Base-by-base conservation (phyloP, 2,329 filamentous ascomycete genomes). In the Cytospora schulzeri region DNA sequence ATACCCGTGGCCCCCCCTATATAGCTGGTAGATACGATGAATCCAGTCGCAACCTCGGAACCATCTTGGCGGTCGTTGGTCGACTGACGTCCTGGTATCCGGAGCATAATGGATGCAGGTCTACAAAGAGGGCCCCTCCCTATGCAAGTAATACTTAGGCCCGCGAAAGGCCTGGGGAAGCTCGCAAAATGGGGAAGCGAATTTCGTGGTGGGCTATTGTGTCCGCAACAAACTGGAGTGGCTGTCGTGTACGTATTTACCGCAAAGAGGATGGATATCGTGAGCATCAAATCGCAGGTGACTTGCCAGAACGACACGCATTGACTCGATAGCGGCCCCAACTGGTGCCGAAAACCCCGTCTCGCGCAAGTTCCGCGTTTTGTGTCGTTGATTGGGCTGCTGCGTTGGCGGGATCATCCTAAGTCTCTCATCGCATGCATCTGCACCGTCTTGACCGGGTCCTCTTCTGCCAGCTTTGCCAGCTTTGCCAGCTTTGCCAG, bases 331-430 rank as follows among this genome's bases (percentile, higher is more conserved):
- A 50, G 55, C 59, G 59, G 52, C 55, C 45, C 60, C 45, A 24
- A 9, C 5, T 48, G n/a, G 4, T 12, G 29, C 3, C 52, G 52
- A 51, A 28, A 41, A n/a, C 17, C 19, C 60, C 41, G 60, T 62
- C 38, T 51, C 57, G 62, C 50, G 62, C 29, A 55, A 45, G 45
- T 17, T 66, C 33, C 64, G 64, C 64, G 64, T 66, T 31, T 52
- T 26, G 57, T n/a, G 61, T 29, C 64, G 17, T 17, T 64, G 61
- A 66, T 64, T 66, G 61, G 61, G 54, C 52, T 51, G 29, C 12
- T 41, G 24, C 11, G 41, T 29, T 38, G 19, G 57, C 48, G 38
- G 57, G 45, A 51, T 60, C 57, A 60, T 60, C 57, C 57, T 24
- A 52, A 60, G 48, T 53, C n/a, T 19, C 17, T 35, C 41, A n/a